phyloP scores from a whole-genome alignment of 768 basidiomycete species.

The Trametes meyenii region DNA sequence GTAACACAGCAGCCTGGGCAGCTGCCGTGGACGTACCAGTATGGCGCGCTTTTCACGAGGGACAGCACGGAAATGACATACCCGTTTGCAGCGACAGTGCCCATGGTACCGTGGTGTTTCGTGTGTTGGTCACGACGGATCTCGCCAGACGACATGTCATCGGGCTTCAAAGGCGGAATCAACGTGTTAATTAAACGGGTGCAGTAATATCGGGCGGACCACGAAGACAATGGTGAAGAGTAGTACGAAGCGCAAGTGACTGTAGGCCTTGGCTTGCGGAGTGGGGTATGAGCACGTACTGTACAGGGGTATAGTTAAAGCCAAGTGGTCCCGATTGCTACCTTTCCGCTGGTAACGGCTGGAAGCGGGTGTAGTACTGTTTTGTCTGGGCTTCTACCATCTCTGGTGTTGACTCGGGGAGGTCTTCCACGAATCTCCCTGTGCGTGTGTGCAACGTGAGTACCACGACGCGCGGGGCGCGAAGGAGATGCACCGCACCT shows the following conservation, averaged over 20 bases:
- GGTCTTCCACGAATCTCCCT: conserved; percentile 83
- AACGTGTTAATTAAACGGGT: too few species aligned
- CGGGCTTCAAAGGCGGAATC: too few species aligned
- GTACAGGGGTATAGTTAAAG: conserved; percentile 10
- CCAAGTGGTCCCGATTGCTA: background rate
- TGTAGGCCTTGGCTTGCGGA: background rate
- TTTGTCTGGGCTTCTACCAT: conserved; percentile 86
- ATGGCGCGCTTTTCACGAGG: too few species aligned
- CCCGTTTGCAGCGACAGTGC: too few species aligned
- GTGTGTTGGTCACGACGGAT: too few species aligned
- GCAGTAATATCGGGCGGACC: background rate
- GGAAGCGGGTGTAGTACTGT: conserved; percentile 80
- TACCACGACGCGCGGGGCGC: background rate
- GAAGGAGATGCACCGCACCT: conserved; percentile 48
- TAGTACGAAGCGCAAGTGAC: too few species aligned
- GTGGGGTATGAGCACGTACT: conserved; percentile 5
- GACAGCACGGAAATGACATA: too few species aligned
- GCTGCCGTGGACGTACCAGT: too few species aligned
- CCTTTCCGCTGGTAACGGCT: conserved; percentile 26
- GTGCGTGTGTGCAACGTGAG: background rate
- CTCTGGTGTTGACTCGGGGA: conserved; percentile 95
- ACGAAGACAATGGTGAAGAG: background rate
- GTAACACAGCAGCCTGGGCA: too few species aligned
- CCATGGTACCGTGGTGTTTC: too few species aligned
- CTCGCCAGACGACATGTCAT: too few species aligned